Percentiles rank a stretch among this genome's conserved stretches.
phyloP scores from a whole-genome alignment of 2,329 filamentous ascomycete species.

The Alternaria conjuncta region DNA sequence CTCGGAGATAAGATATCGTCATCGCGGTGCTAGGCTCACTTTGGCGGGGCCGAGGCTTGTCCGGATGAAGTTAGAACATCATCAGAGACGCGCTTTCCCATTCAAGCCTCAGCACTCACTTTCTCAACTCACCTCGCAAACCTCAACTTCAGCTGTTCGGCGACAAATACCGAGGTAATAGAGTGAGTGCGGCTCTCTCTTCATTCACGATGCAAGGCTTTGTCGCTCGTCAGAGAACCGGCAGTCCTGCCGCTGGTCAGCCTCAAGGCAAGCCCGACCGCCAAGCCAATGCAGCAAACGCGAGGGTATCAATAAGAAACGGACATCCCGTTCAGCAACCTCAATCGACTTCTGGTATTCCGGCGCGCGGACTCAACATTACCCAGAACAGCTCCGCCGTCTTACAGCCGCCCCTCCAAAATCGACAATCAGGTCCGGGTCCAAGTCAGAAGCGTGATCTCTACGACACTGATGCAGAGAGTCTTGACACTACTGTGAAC shows the following conservation, averaged over 20 bases:
- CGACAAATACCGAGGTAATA: background rate
- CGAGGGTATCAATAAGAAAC: slow-evolving; percentile 24
- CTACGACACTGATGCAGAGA: slow-evolving; percentile 49
- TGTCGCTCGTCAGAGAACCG: slow-evolving; percentile 20
- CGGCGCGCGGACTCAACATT: slow-evolving; percentile 13
- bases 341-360: slow-evolving; percentile 5
- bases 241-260: slow-evolving; percentile 22
- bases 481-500: slow-evolving; percentile 44
- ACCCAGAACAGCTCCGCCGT: slow-evolving; percentile 18
- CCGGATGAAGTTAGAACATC: slow-evolving; percentile 24
- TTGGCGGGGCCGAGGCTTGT: slow-evolving; percentile 11
- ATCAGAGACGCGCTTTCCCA: slow-evolving; percentile 34
- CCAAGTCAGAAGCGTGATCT: slow-evolving; percentile 23
- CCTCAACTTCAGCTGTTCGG: background rate
- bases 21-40: slow-evolving; percentile 21
- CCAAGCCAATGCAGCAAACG: slow-evolving; percentile 28
- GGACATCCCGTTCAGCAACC: slow-evolving; percentile 17
- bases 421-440: slow-evolving; percentile 19
- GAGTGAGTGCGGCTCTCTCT: background rate
- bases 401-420: slow-evolving; percentile 21
- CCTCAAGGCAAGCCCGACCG: slow-evolving; percentile 19
- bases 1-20: slow-evolving; percentile 40
- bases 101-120: slow-evolving; percentile 28
- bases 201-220: slow-evolving; percentile 27
- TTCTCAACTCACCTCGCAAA: slow-evolving; percentile 14